A percentile compares a stretch with the other conserved stretches of the same genome.
Conservation (phyloP, 305 asterid species). For the Solanum hybrid region DNA sequence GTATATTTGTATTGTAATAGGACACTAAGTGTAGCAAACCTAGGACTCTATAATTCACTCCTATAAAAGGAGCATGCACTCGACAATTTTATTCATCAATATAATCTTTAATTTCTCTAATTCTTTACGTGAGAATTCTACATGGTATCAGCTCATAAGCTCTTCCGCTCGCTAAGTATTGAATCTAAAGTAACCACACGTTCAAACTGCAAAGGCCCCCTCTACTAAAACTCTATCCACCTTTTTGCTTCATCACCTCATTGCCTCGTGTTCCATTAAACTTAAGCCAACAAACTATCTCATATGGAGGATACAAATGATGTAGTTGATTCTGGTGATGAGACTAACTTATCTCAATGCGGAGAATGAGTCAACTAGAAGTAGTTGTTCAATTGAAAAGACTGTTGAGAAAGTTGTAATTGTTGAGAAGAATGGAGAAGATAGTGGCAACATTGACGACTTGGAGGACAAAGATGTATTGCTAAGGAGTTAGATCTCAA, state of each 20-base stretch:
- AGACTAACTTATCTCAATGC: not conserved
- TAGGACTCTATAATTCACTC: not conserved
- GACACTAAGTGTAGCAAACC: not conserved
- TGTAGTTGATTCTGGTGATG: not conserved
- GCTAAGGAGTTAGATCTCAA: not conserved
- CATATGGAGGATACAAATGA: not conserved
- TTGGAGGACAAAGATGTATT: too few species aligned
- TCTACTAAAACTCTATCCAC: not conserved
- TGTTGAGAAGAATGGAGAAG: not conserved
- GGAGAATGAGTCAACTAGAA: not conserved
- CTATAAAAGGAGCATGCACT: not conserved
- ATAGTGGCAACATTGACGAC: not conserved
- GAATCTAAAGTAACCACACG: not conserved
- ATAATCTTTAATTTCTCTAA: too few species aligned
- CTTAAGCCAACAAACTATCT: not conserved
- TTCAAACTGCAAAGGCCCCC: not conserved
- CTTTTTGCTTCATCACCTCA: not conserved
- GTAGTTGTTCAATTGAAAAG: not conserved
- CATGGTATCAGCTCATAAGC: not conserved
- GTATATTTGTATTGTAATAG: not conserved
- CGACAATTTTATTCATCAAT: not conserved
- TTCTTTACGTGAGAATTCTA: not conserved
- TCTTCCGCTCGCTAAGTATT: not conserved
- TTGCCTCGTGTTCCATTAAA: not conserved
- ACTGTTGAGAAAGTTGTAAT: not conserved